Base-by-base conservation (phyloP, 75 land plant genomes). In the Sequoiadendron giganteum region DNA sequence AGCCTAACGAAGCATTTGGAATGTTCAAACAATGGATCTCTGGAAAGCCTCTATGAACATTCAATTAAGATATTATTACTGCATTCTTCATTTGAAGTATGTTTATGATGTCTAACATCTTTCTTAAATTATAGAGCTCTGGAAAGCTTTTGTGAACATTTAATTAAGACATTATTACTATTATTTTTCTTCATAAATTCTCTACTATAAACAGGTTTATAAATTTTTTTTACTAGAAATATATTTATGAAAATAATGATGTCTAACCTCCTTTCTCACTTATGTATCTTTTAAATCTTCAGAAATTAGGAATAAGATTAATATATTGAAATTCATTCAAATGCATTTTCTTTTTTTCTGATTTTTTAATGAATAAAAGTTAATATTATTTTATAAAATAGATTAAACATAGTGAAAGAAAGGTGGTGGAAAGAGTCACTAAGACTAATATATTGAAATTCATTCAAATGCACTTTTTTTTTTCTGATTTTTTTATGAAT, bases 1-100 rank as follows among this genome's bases (percentile, higher is more conserved):
- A 90, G 88, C 94, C 95, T 18, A 84, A 39, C 43, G 89, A 93
- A 88, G 88, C 90, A 61, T 80, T 90, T 15, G 39, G 75, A 2
- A 90, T 94, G 91, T 87, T 94, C 85, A 11, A 58, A 45, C 70
- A 80, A 77, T 94, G 92, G 91, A 52, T 88, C 56, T 88, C 86
- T 49, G 81, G 78, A 61, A 3, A 87, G 38, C 92, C 87, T 14
- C 77, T 91, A 0, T 80, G 10, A 80, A 80, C 25, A 80, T 25
- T 13, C 47, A 40, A 18, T 36, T 79, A 40, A 3, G 30, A 68
- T 68, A 16, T 68, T 68, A 5, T 25, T 68, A 2, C 1, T 5
- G 0, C 7, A 28, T 21, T 68, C 1, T 2, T 9, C 43, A 40
- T 2, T 40, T 40, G 42, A 40, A 1, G 5, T 42, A 42, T 42